These are phyloP conservation scores for Dactylorhiza incarnata DNA, from an alignment of 106 monocot species.

Conservation along the genomic window DNA sequence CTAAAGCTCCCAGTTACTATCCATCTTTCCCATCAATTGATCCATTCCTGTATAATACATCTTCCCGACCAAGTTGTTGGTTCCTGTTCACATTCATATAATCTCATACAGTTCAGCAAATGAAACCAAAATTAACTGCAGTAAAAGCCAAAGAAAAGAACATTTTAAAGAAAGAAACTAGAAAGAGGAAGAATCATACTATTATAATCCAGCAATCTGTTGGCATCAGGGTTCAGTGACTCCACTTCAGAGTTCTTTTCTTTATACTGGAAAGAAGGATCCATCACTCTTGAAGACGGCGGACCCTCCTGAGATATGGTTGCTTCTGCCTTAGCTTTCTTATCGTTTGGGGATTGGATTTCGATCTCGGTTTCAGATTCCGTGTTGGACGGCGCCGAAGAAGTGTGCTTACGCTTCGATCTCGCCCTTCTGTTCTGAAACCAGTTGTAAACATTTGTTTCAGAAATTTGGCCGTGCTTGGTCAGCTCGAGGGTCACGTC, in stretches of 20 bases:
- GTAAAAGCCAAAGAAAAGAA: background rate
- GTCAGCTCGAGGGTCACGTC: conserved; percentile 55
- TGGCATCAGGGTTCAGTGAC: background rate
- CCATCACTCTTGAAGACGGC: background rate
- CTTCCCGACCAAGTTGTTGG: conserved; percentile 3
- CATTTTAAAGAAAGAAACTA: background rate
- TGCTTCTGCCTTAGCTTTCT: conserved; percentile 3
- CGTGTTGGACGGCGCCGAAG: background rate
- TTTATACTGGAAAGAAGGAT: background rate
- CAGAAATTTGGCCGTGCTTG: conserved; percentile 67
- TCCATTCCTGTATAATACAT: conserved; percentile 7
- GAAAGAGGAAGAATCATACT: background rate
- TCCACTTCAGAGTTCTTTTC: background rate
- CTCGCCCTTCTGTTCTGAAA: conserved; percentile 90
- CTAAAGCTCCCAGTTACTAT: background rate
- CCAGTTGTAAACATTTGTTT: conserved; percentile 93
- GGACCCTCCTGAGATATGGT: background rate
- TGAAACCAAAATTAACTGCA: background rate
- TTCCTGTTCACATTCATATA: background rate
- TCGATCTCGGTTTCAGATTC: conserved; percentile 20
- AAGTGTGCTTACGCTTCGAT: conserved; percentile 44
- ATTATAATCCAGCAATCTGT: background rate
- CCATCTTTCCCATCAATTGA: background rate
- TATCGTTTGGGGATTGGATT: conserved; percentile 7
- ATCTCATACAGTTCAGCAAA: background rate